These are phyloP conservation scores for Physcia stellaris DNA, from an alignment of 495 filamentous ascomycete genomes.

Conservation along the genomic window DNA sequence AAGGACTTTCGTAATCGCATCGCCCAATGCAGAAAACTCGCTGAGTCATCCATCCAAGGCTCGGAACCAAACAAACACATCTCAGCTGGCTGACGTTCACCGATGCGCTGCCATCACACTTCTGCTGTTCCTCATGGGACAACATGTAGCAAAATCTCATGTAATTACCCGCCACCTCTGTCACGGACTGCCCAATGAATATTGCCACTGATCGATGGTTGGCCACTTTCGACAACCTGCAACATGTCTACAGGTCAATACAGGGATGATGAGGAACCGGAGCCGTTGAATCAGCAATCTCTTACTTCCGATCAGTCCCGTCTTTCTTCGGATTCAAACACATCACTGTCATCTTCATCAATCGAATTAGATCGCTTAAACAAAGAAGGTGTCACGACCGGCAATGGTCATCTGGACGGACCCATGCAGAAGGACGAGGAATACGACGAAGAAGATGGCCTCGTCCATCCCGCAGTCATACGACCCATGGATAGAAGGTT, in stretches of 20 bases:
- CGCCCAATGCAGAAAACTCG: too few species aligned
- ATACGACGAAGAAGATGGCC: slow-evolving; percentile 26
- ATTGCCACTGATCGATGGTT: too few species aligned
- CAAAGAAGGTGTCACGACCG: slow-evolving; percentile 22
- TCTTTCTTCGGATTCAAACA: slow-evolving; percentile 43
- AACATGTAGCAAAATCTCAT: too few species aligned
- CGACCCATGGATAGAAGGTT: slow-evolving; percentile 42
- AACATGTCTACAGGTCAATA: slow-evolving; percentile 14
- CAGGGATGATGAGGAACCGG: slow-evolving; percentile 11
- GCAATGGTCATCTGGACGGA: slow-evolving; percentile 15
- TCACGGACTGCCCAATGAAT: too few species aligned
- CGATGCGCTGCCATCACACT: too few species aligned
- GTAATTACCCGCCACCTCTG: too few species aligned
- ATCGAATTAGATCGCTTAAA: slow-evolving; percentile 62
- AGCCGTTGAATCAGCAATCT: slow-evolving; percentile 8
- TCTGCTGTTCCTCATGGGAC: too few species aligned
- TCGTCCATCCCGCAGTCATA: slow-evolving; percentile 33
- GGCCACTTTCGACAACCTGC: too few species aligned
- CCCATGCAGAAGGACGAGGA: slow-evolving; percentile 21
- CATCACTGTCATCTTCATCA: slow-evolving; percentile 63
- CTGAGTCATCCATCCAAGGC: too few species aligned
- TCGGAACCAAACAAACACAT: too few species aligned
- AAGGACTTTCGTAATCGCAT: too few species aligned
- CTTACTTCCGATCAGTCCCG: slow-evolving; percentile 20
- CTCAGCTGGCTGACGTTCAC: too few species aligned